phyloP scores from a whole-genome alignment of 768 basidiomycete species.

The Tricholoma sp. region DNA sequence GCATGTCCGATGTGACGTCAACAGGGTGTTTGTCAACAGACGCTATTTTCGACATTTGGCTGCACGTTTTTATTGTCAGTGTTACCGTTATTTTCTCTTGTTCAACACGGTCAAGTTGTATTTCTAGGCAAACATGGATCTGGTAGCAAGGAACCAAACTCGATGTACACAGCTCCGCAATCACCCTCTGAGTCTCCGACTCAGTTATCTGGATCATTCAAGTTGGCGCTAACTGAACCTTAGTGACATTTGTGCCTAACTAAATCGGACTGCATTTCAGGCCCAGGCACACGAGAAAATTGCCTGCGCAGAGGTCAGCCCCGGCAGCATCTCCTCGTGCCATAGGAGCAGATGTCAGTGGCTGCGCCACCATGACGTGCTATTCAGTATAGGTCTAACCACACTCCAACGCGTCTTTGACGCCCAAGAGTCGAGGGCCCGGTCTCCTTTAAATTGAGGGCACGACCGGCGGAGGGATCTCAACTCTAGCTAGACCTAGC shows the following conservation, averaged over 20 bases:
- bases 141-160: too few species aligned
- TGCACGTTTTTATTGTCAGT: not conserved
- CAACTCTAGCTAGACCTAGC: not conserved
- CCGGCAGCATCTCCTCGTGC: not conserved
- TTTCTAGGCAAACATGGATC: too few species aligned
- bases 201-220: too few species aligned
- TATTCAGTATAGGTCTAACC: not conserved
- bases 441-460: not conserved
- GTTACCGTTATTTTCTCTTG: not conserved
- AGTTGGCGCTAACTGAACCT: not conserved
- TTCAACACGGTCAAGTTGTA: too few species aligned
- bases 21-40: not conserved
- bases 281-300: not conserved
- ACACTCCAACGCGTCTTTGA: not conserved
- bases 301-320: not conserved
- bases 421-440: not conserved
- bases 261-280: not conserved
- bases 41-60: not conserved
- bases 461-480: not conserved
- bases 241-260: not conserved
- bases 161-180: too few species aligned
- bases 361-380: not conserved
- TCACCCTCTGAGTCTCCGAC: too few species aligned
- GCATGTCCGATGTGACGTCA: too few species aligned
- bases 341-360: not conserved